Evolutionary conservation across 345 rosid genomes (phyloP).

Genomic region (Populus tremula): DNA sequence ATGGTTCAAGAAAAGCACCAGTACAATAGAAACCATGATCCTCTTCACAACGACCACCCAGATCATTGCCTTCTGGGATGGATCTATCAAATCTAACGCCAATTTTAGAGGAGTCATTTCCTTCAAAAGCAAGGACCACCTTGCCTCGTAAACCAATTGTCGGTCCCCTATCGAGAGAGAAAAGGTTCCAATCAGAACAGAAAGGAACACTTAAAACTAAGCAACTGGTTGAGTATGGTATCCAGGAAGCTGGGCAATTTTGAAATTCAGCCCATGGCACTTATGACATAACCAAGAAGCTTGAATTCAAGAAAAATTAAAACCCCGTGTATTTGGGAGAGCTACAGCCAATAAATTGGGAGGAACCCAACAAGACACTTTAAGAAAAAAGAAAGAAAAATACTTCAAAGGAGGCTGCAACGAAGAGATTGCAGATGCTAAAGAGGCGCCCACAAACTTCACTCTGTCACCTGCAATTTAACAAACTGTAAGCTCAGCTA

Average conservation of each 20-base stretch:
- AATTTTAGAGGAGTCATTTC: slow-evolving; percentile 75
- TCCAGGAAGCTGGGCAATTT: background rate
- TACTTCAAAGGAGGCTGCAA: slow-evolving; percentile 56
- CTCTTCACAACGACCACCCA: slow-evolving; percentile 91
- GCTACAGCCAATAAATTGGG: background rate
- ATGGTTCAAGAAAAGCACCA: slow-evolving; percentile 41
- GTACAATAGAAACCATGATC: slow-evolving; percentile 90
- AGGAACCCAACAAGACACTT: background rate
- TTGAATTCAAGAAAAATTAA: background rate
- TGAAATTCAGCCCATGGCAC: background rate
- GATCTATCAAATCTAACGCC: slow-evolving; percentile 92
- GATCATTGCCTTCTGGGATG: slow-evolving; percentile 84
- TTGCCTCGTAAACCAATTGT: slow-evolving; percentile 72
- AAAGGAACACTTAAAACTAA: background rate
- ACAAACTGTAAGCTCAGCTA: slow-evolving; percentile 9
- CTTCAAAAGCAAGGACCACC: slow-evolving; percentile 91
- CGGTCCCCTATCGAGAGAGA: slow-evolving; percentile 59
- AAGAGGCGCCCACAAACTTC: slow-evolving; percentile 49
- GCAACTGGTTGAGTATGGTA: background rate
- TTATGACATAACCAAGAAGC: background rate
- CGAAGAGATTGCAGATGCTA: slow-evolving; percentile 51
- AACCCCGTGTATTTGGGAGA: background rate
- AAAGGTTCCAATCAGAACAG: background rate
- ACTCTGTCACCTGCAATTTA: slow-evolving; percentile 83
- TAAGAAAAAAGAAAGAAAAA: background rate